Evolutionary conservation across 345 rosid species (phyloP).

Genomic region (Bruguiera gymnorhiza): DNA sequence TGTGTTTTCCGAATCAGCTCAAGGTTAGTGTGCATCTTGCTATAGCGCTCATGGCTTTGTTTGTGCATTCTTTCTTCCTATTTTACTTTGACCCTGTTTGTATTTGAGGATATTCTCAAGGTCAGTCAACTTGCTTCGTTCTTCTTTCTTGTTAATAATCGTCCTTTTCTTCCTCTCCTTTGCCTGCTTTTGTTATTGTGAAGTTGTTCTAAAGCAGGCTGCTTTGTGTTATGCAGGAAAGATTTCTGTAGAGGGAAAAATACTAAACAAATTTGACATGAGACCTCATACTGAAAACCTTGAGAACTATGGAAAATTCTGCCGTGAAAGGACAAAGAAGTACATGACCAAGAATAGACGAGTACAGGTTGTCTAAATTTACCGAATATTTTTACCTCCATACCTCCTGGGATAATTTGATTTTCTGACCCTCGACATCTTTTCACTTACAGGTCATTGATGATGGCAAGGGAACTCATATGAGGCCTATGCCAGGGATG

Average conservation of each 20-base stretch:
- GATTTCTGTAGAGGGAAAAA: slow-evolving; percentile 66
- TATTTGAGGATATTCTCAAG: too few relatives aligned
- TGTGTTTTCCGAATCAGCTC: slow-evolving; percentile 58
- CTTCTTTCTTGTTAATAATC: not conserved
- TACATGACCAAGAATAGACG: slow-evolving; percentile 68
- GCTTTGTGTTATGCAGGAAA: slow-evolving; percentile 43
- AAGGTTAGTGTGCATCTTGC: slow-evolving; percentile 43
- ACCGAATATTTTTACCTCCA: not conserved
- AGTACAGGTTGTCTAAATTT: slow-evolving; percentile 52
- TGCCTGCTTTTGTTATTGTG: not conserved
- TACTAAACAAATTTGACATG: slow-evolving; percentile 78
- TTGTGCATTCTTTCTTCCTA: not conserved
- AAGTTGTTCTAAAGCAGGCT: not conserved
- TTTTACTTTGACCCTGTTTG: not conserved
- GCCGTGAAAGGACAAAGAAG: slow-evolving; percentile 74
- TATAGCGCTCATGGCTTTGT: not conserved
- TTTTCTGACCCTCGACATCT: slow-evolving; percentile 1
- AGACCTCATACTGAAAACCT: slow-evolving; percentile 70
- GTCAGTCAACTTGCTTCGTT: too few relatives aligned
- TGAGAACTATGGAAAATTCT: slow-evolving; percentile 71
- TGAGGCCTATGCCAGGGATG: slow-evolving; percentile 80
- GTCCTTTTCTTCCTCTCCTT: not conserved
- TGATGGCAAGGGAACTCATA: slow-evolving; percentile 67
- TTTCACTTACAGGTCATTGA: slow-evolving; percentile 62
- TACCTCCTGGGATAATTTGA: not conserved